Percentiles rank a stretch among this genome's conserved stretches.
Evolutionary conservation across 208 protist species (phyloP).

Genomic region (Crithidia brevicula): DNA sequence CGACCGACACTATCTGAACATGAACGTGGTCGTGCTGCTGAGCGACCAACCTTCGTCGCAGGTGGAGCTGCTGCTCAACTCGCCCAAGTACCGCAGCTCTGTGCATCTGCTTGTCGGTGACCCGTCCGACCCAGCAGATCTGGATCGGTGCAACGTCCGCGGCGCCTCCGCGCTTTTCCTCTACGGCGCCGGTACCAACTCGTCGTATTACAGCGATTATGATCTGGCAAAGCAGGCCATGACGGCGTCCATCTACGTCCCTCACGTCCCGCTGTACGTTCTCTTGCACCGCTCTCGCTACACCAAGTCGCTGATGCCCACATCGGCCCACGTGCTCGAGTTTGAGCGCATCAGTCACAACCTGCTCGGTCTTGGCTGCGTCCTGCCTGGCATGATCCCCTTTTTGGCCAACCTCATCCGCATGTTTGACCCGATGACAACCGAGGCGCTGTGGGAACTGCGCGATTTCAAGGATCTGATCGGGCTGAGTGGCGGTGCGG

Average conservation of each 20-base stretch:
- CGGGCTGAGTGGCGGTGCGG: conserved; percentile 27
- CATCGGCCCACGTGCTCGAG: conserved; percentile 33
- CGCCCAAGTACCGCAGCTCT: conserved; percentile 41
- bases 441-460: conserved; percentile 31
- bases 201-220: conserved; percentile 49
- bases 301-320: conserved; percentile 40
- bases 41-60: conserved; percentile 33
- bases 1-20: conserved; percentile 35
- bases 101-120: conserved; percentile 39
- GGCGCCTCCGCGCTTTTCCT: conserved; percentile 47
- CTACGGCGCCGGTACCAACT: conserved; percentile 36
- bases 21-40: conserved; percentile 37
- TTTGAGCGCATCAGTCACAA: conserved; percentile 49
- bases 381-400: conserved; percentile 42
- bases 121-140: conserved; percentile 24
- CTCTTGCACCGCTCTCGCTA: conserved; percentile 48
- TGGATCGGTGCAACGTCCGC: conserved; percentile 46
- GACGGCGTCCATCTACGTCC: conserved; percentile 23
- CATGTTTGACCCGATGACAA: conserved; percentile 42
- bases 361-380: conserved; percentile 40
- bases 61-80: conserved; percentile 40
- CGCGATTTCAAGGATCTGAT: conserved; percentile 46
- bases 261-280: conserved; percentile 36
- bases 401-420: conserved; percentile 41
- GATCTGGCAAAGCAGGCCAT: conserved; percentile 34